phyloP scores from a whole-genome alignment of 345 rosid species.

The Dipteronia sinensis region DNA sequence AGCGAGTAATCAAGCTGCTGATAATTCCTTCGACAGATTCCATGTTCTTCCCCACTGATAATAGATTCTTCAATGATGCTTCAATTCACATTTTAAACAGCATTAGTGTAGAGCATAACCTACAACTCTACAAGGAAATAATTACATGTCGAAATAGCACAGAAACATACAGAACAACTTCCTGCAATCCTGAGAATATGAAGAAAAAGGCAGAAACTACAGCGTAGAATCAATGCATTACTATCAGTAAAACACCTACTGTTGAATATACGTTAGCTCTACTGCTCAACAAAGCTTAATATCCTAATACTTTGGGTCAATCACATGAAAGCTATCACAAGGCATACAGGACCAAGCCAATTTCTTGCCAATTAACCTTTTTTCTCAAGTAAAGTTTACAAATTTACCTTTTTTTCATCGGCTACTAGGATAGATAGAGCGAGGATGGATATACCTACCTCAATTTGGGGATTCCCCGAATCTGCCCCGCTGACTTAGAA shows the following conservation, averaged over 20 bases:
- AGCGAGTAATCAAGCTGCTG: constrained; percentile 51
- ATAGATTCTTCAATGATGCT: constrained; percentile 66
- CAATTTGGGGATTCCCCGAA: too few species aligned
- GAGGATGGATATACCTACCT: too few species aligned
- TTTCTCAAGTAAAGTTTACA: too few species aligned
- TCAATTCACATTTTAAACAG: constrained; percentile 22
- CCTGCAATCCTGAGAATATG: neutral
- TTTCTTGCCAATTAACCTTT: neutral
- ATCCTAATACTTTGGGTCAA: neutral
- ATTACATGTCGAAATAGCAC: neutral
- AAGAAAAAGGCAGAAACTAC: neutral
- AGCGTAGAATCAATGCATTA: neutral
- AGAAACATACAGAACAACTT: neutral
- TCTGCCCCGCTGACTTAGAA: too few species aligned
- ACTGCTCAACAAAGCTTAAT: constrained; percentile 1
- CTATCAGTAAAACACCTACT: neutral
- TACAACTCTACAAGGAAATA: constrained; percentile 6
- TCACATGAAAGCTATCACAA: neutral
- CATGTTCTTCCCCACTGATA: constrained; percentile 45
- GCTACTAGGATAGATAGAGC: too few species aligned
- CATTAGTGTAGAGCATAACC: neutral
- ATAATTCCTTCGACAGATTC: constrained; percentile 62
- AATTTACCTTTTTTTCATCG: too few species aligned
- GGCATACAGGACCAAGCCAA: neutral
- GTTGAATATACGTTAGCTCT: neutral